Evolutionary conservation across 75 land plant genomes (phyloP).

Genomic region (Picea glauca): DNA sequence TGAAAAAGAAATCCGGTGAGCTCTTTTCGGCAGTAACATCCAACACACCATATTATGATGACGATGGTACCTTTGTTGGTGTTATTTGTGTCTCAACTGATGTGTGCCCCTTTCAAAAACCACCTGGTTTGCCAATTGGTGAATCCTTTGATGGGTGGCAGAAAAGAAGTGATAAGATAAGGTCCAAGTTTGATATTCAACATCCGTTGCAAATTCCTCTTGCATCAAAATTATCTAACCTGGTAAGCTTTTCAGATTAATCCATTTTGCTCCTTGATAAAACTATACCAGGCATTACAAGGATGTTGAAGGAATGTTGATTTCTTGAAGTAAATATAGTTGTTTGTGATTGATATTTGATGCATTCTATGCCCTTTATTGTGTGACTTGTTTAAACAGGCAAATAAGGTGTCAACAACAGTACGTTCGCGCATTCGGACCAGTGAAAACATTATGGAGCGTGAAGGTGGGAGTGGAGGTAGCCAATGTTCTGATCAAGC

Average conservation of each 20-base stretch:
- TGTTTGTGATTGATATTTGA: conserved; percentile 1
- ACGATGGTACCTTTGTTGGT: conserved; percentile 73
- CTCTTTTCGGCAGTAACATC: conserved; percentile 54
- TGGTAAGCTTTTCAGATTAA: conserved; percentile 42
- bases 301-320: neutral
- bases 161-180: neutral
- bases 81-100: conserved; percentile 63
- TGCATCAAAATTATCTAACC: conserved; percentile 61
- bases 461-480: conserved; percentile 60
- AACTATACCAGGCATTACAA: neutral
- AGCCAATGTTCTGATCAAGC: conserved; percentile 65
- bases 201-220: conserved; percentile 60
- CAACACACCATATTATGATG: conserved; percentile 82
- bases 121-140: neutral
- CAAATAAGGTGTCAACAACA: conserved; percentile 73
- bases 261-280: neutral
- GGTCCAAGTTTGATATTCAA: conserved; percentile 33
- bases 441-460: conserved; percentile 32
- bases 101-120: conserved; percentile 45
- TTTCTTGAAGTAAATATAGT: neutral
- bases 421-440: conserved; percentile 41
- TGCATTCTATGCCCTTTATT: neutral
- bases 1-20: conserved; percentile 73
- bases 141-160: conserved; percentile 3
- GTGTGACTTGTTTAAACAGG: conserved; percentile 28